Base-by-base conservation (phyloP, 495 filamentous ascomycete species). In the Trichocladium uniseriatum region DNA sequence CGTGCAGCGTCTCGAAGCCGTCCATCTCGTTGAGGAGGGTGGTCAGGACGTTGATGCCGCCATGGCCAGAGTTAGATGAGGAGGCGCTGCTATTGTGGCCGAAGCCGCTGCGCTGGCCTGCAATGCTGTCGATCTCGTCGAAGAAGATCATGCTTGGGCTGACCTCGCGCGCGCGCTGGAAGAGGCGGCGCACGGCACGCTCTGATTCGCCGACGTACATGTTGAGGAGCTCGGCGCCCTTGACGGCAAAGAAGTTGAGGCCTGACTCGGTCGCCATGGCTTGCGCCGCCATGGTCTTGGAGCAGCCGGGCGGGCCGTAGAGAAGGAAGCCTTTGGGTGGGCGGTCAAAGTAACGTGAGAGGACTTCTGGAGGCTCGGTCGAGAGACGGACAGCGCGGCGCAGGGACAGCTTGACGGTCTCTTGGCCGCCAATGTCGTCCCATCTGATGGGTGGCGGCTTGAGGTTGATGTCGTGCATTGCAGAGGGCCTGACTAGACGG, bases 171-270 rank as follows among this genome's bases (percentile, higher is more conserved):
- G 92, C 92, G 54, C 89, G 87, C 43, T 82, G 76, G 66, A 98
- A 98, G 8, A 96, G 78, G 39, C 92, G 86, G 41, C 92, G 79
- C 37, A 98, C 74, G 21, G 84, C 81, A 8, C 90, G 82, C 69
- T 98, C 92, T 6, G 89, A 91, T 67, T 98, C 92, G 45, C 92
- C 92, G 19, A 98, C 89, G 67, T 96, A 98, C 89, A 94, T 96
- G 68, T 83, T 94, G 47, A 95, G 77, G 3, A 98, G 78, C 64
- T 98, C 92, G 27, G 89, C 87, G n/a, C 92, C 92, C 69, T 94
- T 95, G 31, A 98, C 87, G 19, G 90, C 86, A 66, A 98, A 78
- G 65, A 97, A 98, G 60, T 96, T 98, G 55, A 94, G 78, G 3
- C 87, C 87, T 18, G 86, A 83, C 62, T 94, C 89, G 21, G 88